A percentile compares a stretch with the other conserved stretches of the same genome.
phyloP scores from a whole-genome alignment of 371 early-diverging fungal genomes.

The Mortierella sp. region DNA sequence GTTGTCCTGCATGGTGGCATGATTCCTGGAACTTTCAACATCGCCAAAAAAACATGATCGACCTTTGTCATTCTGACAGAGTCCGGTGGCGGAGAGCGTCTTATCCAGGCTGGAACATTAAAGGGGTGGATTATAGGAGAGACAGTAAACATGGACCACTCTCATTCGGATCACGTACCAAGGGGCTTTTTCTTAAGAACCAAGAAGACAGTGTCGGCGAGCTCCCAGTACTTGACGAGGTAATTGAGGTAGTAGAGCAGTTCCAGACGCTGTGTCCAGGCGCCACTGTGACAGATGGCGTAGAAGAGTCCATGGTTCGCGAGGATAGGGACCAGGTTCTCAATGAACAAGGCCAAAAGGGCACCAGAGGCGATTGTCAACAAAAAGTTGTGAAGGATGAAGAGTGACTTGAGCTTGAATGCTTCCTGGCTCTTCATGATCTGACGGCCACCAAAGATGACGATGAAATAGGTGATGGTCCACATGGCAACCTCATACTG shows the following conservation, averaged over 20 bases:
- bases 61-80: no score
- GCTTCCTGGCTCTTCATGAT: constrained; percentile 73
- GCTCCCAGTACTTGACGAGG: constrained; percentile 88
- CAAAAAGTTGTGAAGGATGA: constrained; percentile 80
- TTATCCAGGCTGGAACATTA: no score
- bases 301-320: constrained; percentile 73
- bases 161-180: constrained; percentile 54
- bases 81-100: no score
- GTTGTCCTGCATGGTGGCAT: no score
- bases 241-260: constrained; percentile 88
- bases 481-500: constrained; percentile 65
- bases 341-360: constrained; percentile 74
- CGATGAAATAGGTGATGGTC: constrained; percentile 70
- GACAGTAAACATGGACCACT: no score
- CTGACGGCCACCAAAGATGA: constrained; percentile 79
- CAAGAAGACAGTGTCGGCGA: constrained; percentile 80
- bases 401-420: constrained; percentile 72
- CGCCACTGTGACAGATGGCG: constrained; percentile 73
- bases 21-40: no score
- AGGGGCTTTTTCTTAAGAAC: constrained; percentile 80
- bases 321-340: constrained; percentile 76
- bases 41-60: no score
- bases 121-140: no score
- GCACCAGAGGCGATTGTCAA: constrained; percentile 74
- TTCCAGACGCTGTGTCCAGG: constrained; percentile 82